These are phyloP conservation scores for Tolypocladium tundrense DNA, from an alignment of 2,329 filamentous ascomycete genomes.

Conservation along the genomic window DNA sequence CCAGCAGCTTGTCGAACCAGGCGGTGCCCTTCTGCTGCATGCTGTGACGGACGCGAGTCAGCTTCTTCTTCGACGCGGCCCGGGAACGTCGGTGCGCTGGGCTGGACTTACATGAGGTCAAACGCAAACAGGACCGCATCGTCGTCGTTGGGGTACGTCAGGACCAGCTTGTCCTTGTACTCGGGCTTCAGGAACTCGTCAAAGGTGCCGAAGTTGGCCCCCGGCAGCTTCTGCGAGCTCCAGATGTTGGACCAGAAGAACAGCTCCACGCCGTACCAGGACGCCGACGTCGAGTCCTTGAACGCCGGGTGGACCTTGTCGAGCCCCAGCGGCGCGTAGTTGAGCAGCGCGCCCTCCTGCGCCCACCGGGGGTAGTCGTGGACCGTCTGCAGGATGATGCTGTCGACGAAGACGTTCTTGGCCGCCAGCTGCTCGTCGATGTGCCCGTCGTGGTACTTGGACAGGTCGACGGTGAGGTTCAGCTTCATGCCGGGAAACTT, in stretches of 20 bases:
- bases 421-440: slow-evolving; percentile 34
- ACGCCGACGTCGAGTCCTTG: slow-evolving; percentile 29
- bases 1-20: slow-evolving; percentile 37
- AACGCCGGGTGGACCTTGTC: slow-evolving; percentile 29
- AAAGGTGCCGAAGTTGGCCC: slow-evolving; percentile 24
- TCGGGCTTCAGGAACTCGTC: slow-evolving; percentile 34
- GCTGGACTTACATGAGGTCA: slow-evolving; percentile 30
- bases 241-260: slow-evolving; percentile 26
- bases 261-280: slow-evolving; percentile 30
- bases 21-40: slow-evolving; percentile 27
- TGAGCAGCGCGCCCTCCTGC: slow-evolving; percentile 31
- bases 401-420: slow-evolving; percentile 31
- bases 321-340: slow-evolving; percentile 38
- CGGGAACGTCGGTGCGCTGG: too few relatives aligned
- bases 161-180: slow-evolving; percentile 41
- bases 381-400: slow-evolving; percentile 36
- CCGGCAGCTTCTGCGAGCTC: slow-evolving; percentile 23
- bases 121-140: slow-evolving; percentile 43
- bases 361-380: slow-evolving; percentile 44
- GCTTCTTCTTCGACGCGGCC: too few relatives aligned
- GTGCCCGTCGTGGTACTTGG: slow-evolving; percentile 41
- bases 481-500: slow-evolving; percentile 39
- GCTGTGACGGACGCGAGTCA: slow-evolving; percentile 1
- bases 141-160: slow-evolving; percentile 49
- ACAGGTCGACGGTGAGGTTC: slow-evolving; percentile 43